These are phyloP conservation scores for Dioscorea zingiberensis DNA, from an alignment of 106 monocot species.

Conservation along the genomic window DNA sequence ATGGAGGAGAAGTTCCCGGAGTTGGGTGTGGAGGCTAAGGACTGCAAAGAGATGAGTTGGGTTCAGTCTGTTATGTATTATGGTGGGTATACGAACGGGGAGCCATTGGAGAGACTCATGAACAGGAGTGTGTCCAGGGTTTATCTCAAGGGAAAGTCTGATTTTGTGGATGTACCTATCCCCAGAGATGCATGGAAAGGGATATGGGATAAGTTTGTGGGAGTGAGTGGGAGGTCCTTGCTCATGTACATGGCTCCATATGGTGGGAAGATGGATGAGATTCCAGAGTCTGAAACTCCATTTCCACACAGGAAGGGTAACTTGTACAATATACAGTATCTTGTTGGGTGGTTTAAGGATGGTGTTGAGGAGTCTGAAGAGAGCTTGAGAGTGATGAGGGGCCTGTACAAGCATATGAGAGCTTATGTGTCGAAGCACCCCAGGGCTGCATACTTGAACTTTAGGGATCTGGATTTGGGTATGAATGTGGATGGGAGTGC, in stretches of 20 bases:
- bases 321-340: slow-evolving; percentile 6
- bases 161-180: not conserved
- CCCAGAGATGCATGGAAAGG: slow-evolving; percentile 8
- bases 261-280: slow-evolving; percentile 9
- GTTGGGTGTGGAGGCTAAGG: not conserved
- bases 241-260: slow-evolving; percentile 6
- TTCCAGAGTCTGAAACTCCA: not conserved
- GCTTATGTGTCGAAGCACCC: slow-evolving; percentile 9
- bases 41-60: slow-evolving; percentile 31
- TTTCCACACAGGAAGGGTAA: slow-evolving; percentile 11
- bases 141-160: not conserved
- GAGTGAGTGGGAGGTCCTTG: not conserved
- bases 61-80: slow-evolving; percentile 12
- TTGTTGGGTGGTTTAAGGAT: not conserved
- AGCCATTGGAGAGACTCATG: not conserved
- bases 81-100: not conserved
- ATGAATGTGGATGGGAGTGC: not conserved
- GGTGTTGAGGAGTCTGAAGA: not conserved
- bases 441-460: slow-evolving; percentile 6
- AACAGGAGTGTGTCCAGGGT: not conserved
- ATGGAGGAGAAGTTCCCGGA: slow-evolving; percentile 2
- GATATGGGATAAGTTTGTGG: slow-evolving; percentile 3
- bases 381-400: not conserved
- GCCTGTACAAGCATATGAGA: slow-evolving; percentile 4
- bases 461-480: not conserved